Evolutionary conservation across 148 eudicot genomes (phyloP).

Genomic region (Fallopia convolvulus): DNA sequence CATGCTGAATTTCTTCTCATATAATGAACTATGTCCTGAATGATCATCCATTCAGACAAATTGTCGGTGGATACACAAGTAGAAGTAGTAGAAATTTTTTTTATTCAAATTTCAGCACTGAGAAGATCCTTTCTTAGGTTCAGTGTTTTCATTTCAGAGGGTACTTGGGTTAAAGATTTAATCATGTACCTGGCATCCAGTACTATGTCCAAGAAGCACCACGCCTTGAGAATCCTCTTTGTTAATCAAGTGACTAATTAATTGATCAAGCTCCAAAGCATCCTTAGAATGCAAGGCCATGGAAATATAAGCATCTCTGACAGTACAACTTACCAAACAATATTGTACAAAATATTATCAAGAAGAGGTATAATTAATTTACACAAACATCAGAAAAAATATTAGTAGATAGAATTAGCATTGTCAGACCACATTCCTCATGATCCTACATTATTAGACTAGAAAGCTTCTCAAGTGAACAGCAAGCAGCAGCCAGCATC

Average conservation of each 20-base stretch:
- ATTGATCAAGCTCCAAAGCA: conserved; percentile 85
- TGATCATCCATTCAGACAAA: not conserved
- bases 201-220: conserved; percentile 92
- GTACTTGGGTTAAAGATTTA: not conserved
- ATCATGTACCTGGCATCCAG: conserved; percentile 81
- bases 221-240: conserved; percentile 95
- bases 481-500: not conserved
- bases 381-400: not conserved
- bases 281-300: conserved; percentile 37
- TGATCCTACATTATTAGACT: not conserved
- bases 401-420: not conserved
- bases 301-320: not conserved
- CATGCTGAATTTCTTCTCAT: conserved; percentile 87
- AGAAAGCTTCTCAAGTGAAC: not conserved
- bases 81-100: not conserved
- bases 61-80: not conserved
- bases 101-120: not conserved
- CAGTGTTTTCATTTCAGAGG: not conserved
- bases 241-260: conserved; percentile 79
- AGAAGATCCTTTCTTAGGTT: not conserved
- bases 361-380: not conserved
- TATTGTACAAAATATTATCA: not conserved
- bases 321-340: not conserved
- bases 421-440: not conserved
- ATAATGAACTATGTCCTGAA: conserved; percentile 87